Percentiles rank a stretch among this genome's conserved stretches.
Evolutionary conservation across 2,329 filamentous ascomycete genomes (phyloP).

Genomic region (Cercospora brassicicola): DNA sequence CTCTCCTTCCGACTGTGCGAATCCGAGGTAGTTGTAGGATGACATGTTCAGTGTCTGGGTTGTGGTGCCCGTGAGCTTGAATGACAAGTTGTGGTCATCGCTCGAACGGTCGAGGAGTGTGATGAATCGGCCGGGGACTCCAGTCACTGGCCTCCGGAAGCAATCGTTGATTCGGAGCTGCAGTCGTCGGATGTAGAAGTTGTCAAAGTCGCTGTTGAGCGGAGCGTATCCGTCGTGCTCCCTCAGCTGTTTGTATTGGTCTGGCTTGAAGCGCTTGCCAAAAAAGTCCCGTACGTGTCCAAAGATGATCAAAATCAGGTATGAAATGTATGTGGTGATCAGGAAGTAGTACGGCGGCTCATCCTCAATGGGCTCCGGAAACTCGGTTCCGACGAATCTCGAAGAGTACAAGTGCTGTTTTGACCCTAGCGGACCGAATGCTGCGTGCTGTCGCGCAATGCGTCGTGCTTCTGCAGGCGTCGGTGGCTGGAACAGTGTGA

Average conservation of each 20-base stretch:
- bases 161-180: conserved; percentile 96
- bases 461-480: conserved; percentile 78
- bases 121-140: conserved; percentile 91
- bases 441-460: conserved; percentile 76
- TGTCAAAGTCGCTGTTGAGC: conserved; percentile 97
- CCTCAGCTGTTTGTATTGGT: conserved; percentile 81
- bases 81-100: conserved; percentile 86
- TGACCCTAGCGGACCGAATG: conserved; percentile 84
- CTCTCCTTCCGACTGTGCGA: conserved; percentile 94
- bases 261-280: conserved; percentile 87
- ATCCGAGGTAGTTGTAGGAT: conserved; percentile 98
- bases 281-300: conserved; percentile 97
- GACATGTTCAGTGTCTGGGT: conserved; percentile 98
- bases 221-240: conserved; percentile 87
- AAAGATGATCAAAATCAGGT: conserved; percentile 90
- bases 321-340: conserved; percentile 97
- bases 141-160: conserved; percentile 88
- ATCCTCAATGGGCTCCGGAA: conserved; percentile 83
- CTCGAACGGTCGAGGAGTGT: conserved; percentile 89
- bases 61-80: conserved; percentile 82
- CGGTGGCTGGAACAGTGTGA: conserved; percentile 83
- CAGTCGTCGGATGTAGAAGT: conserved; percentile 89
- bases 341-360: conserved; percentile 97
- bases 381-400: conserved; percentile 76
- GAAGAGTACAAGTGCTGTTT: conserved; percentile 85